A percentile compares a stretch with the other conserved stretches of the same genome.
phyloP scores from a whole-genome alignment of 257 asterid genomes.

The Linderniella brevidens region DNA sequence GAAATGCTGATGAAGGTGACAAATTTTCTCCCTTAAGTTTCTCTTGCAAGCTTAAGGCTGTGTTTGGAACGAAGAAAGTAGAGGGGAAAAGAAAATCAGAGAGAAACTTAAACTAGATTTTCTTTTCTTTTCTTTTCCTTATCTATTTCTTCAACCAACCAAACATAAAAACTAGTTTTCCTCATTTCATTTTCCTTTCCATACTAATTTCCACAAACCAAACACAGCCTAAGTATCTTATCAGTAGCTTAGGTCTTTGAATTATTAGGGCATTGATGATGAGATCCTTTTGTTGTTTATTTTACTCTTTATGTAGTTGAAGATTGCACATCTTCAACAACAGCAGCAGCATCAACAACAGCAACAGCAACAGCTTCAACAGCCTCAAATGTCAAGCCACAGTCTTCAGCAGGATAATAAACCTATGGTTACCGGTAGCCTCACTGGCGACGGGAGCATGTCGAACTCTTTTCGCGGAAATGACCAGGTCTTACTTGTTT shows the following conservation, averaged over 20 bases:
- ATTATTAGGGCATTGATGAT: no score
- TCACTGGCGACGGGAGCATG: slow-evolving; percentile 42
- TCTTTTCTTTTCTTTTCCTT: no score
- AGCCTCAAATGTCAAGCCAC: slow-evolving; percentile 45
- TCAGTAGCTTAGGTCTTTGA: no score
- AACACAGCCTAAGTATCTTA: no score
- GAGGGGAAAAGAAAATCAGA: no score
- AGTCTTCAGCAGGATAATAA: slow-evolving; percentile 35
- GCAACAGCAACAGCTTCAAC: slow-evolving; percentile 38
- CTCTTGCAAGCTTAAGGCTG: no score
- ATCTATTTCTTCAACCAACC: no score
- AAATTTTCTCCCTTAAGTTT: slow-evolving; percentile 1
- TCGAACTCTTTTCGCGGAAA: slow-evolving; percentile 48
- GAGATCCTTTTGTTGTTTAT: background rate
- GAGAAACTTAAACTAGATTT: no score
- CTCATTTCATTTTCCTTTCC: no score
- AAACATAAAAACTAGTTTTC: no score
- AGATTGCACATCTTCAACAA: slow-evolving; percentile 37
- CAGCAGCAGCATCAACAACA: slow-evolving; percentile 21
- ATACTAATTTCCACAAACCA: no score
- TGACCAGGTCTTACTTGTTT: slow-evolving; percentile 43
- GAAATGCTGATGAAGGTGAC: slow-evolving; percentile 72
- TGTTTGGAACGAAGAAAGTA: no score
- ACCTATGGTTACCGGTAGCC: slow-evolving; percentile 18
- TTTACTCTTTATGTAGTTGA: slow-evolving; percentile 22